Evolutionary conservation across 1,139 yeast genomes (phyloP).

Genomic region (Lipomyces yarrowii): DNA sequence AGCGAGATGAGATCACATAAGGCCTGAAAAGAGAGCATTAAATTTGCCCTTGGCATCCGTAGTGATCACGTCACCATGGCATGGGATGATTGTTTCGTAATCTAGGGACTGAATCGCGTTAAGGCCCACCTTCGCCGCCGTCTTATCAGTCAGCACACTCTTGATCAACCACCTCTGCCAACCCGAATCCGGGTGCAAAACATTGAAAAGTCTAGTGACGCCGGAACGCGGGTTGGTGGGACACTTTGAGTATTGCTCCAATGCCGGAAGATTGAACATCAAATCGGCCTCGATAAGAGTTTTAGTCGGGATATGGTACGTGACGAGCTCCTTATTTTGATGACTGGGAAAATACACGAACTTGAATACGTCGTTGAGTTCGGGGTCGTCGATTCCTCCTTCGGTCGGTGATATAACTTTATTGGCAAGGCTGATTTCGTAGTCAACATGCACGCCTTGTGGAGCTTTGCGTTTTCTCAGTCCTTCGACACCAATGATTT

Average conservation of each 20-base stretch:
- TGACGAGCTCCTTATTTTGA: slow-evolving; percentile 57
- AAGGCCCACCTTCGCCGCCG: slow-evolving; percentile 10
- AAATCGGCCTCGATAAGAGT: slow-evolving; percentile 60
- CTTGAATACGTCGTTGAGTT: slow-evolving; percentile 49
- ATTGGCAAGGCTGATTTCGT: slow-evolving; percentile 19
- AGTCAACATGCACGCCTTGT: slow-evolving; percentile 36
- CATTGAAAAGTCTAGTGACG: slow-evolving; percentile 39
- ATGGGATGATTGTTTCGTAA: slow-evolving; percentile 54
- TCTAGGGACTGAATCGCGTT: slow-evolving; percentile 48
- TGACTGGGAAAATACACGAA: slow-evolving; percentile 60
- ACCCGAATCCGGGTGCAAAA: slow-evolving; percentile 32
- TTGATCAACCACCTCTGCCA: slow-evolving; percentile 38
- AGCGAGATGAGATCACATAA: background rate
- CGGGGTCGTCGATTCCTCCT: slow-evolving; percentile 33
- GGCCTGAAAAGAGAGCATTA: slow-evolving; percentile 10
- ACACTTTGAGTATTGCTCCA: slow-evolving; percentile 51
- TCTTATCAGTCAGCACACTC: slow-evolving; percentile 2
- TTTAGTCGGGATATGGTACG: slow-evolving; percentile 52
- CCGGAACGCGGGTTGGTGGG: slow-evolving; percentile 38
- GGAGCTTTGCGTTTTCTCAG: slow-evolving; percentile 42
- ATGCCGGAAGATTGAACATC: slow-evolving; percentile 53
- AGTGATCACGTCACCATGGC: slow-evolving; percentile 62
- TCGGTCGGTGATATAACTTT: slow-evolving; percentile 14
- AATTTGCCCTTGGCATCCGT: slow-evolving; percentile 29
- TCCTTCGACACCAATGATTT: slow-evolving; percentile 54